Base-by-base conservation (phyloP, 108 stramenopile species). In the Ochromonas danica region DNA sequence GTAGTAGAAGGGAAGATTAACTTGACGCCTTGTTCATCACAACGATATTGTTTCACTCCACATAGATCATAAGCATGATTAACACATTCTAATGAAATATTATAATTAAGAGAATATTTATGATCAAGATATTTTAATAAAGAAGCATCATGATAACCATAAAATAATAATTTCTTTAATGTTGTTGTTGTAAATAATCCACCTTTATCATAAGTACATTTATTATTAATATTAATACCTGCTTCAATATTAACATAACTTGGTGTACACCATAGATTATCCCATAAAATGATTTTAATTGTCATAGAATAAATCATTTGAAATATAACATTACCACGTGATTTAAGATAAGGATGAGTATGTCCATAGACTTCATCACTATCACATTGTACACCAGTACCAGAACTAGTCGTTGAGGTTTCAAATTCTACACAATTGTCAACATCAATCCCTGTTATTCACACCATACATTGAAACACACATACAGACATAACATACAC, bases 271-370 rank as follows among this genome's bases (percentile, higher is more conserved):
- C 36, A 75, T 10, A 75, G 31, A 30, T 33, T 33, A 45, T 57
- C n/a, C 36, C 10, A 10, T 36, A 75, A 75, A 33, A 10, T 17
- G 40, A 36, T 75, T 10, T 33, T 10, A 75, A 14, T 14, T 36
- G 51, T 60, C 43, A 75, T 6, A 60, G 72, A 39, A 75, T 57
- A 75, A 6, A 75, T 33, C 72, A 75, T 75, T 25, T 75, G 43
- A n/a, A 14, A 17, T 10, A 75, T 41, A 25, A 75, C 31, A 60
- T 57, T 75, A 10, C 72, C 72, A n/a, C 72, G 72, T 30, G n/a
- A 30, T 42, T 75, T 75, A 6, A 27, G 25, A 60, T 75, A 75
- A 41, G 72, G 72, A 75, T 75, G 72, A 36, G 72, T 14, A 17
- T 75, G 36, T 30, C 72, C 40, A 33, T 30, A 45, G 10, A 75